Evolutionary conservation across 345 rosid genomes (phyloP).

Genomic region (Arabidopsis thaliana): DNA sequence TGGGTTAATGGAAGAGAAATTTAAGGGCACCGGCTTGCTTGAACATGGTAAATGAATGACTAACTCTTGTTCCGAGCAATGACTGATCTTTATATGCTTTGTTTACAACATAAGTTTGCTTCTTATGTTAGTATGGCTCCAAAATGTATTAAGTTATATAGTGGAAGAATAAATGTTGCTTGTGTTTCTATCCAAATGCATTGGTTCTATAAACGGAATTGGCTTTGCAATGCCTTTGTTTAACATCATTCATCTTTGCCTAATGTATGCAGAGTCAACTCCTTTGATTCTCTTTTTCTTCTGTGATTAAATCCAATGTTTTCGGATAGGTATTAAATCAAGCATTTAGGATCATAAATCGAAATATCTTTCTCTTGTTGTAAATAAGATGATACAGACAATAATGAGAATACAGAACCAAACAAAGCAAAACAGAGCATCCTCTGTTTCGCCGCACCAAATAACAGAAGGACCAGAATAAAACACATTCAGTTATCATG

Average conservation of each 20-base stretch:
- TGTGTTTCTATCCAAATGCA: background rate
- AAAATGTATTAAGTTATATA: background rate
- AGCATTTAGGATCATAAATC: background rate
- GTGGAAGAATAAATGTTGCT: background rate
- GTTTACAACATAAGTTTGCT: background rate
- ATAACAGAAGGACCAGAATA: background rate
- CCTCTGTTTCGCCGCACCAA: constrained; percentile 29
- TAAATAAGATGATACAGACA: constrained; percentile 25
- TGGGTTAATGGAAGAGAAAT: constrained; percentile 35
- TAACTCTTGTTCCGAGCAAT: background rate
- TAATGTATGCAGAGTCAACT: background rate
- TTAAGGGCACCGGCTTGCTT: constrained; percentile 44
- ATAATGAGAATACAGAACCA: constrained; percentile 1
- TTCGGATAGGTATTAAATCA: no score
- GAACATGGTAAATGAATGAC: constrained; percentile 27
- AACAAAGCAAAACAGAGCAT: constrained; percentile 40
- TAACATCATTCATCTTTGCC: background rate
- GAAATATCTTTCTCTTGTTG: constrained; percentile 27
- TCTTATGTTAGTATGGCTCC: background rate
- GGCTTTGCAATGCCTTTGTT: background rate
- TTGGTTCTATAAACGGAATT: background rate
- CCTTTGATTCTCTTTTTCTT: background rate
- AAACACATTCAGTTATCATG: constrained; percentile 25
- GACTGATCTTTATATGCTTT: constrained; percentile 18
- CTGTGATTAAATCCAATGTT: background rate